Conservation (phyloP, 768 basidiomycete species). For the Termitomyces heimii region DNA sequence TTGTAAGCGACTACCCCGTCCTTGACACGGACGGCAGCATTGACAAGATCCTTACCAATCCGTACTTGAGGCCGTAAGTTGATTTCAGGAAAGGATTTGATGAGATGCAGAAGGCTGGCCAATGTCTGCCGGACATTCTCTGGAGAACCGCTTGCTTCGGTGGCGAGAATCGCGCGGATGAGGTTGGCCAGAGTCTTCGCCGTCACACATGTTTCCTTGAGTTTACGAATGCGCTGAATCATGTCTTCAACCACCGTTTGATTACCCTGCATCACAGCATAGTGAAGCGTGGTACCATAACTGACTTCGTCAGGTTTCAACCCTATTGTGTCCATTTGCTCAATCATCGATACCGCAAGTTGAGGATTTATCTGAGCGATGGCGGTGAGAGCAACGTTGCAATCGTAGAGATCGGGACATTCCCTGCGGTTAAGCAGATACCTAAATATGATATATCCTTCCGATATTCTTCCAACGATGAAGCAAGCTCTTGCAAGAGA, state of each 20-base stretch:
- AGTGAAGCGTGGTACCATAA: slow-evolving; percentile 58
- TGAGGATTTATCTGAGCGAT: slow-evolving; percentile 45
- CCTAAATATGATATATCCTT: slow-evolving; percentile 43
- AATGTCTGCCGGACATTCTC: slow-evolving; percentile 28
- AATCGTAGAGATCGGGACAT: slow-evolving; percentile 55
- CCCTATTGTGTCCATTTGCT: slow-evolving; percentile 42
- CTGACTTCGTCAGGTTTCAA: slow-evolving; percentile 47
- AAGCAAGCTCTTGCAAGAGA: slow-evolving; percentile 60
- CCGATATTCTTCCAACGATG: slow-evolving; percentile 40
- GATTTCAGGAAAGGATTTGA: slow-evolving; percentile 29
- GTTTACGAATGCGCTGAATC: slow-evolving; percentile 30
- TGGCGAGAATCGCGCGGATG: slow-evolving; percentile 33
- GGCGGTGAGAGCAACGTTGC: slow-evolving; percentile 56
- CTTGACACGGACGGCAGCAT: slow-evolving; percentile 39
- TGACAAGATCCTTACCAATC: slow-evolving; percentile 47
- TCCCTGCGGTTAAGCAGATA: slow-evolving; percentile 41
- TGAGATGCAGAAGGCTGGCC: slow-evolving; percentile 32
- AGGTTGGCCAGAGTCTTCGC: slow-evolving; percentile 45
- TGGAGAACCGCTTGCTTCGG: slow-evolving; percentile 17
- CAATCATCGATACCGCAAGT: slow-evolving; percentile 40
- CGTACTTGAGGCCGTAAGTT: slow-evolving; percentile 35
- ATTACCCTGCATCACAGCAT: slow-evolving; percentile 43
- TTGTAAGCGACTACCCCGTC: slow-evolving; percentile 48
- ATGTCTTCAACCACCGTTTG: slow-evolving; percentile 36
- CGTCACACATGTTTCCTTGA: slow-evolving; percentile 30